Percentiles rank a stretch among this genome's conserved stretches.
Conservation (phyloP, 169 alveolate genomes). For the Cyclospora cayetanensis region DNA sequence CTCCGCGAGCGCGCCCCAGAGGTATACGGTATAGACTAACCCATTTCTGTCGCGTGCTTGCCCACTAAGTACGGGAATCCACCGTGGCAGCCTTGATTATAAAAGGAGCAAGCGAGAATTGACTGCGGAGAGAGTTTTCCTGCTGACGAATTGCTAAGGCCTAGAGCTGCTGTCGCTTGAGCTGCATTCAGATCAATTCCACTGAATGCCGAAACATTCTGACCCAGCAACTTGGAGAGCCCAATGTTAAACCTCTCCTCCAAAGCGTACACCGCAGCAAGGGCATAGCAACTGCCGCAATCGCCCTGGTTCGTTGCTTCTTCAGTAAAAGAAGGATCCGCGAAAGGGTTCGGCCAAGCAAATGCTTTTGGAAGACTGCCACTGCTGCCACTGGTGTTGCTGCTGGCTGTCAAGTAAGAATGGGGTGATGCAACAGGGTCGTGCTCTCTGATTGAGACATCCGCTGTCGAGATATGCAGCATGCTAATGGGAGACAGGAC, state of each 20-base stretch:
- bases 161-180: too few relatives aligned
- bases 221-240: slow-evolving; percentile 64
- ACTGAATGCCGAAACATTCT: not conserved
- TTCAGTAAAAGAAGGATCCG: slow-evolving; percentile 16
- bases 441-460: too few relatives aligned
- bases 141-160: not conserved
- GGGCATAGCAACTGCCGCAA: slow-evolving; percentile 91
- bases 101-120: slow-evolving; percentile 80
- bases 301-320: slow-evolving; percentile 78
- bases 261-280: slow-evolving; percentile 79
- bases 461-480: too few relatives aligned
- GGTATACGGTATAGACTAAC: too few relatives aligned
- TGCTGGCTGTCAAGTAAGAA: too few relatives aligned
- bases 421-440: too few relatives aligned
- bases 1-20: too few relatives aligned
- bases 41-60: slow-evolving; percentile 75
- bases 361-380: slow-evolving; percentile 69
- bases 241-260: slow-evolving; percentile 84
- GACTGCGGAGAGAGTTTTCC: slow-evolving; percentile 77
- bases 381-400: slow-evolving; percentile 9
- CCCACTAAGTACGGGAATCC: slow-evolving; percentile 79
- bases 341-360: slow-evolving; percentile 78
- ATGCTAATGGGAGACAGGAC: not conserved
- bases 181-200: not conserved
- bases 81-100: slow-evolving; percentile 80